phyloP scores from a whole-genome alignment of 305 asterid genomes.

The Fraxinus xanthoxyloides region DNA sequence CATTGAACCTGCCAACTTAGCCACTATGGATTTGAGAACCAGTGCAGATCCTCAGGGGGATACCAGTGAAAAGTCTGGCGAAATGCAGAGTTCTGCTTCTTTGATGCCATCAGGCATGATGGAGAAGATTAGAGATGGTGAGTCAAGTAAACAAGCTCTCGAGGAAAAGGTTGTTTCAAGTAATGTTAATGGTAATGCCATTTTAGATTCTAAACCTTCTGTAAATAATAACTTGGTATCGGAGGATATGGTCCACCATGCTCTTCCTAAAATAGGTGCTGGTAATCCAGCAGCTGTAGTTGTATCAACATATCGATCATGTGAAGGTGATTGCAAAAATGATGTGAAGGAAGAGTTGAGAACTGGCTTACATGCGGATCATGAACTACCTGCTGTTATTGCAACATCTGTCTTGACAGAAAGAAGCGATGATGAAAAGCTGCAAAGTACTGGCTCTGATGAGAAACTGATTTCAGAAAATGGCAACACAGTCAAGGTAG shows the following conservation, averaged over 20 bases:
- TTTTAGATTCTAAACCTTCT: constrained; percentile 21
- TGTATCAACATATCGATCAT: constrained; percentile 20
- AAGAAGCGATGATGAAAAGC: constrained; percentile 19
- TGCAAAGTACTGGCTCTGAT: constrained; percentile 14
- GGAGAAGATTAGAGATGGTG: constrained; percentile 31
- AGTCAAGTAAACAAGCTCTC: constrained; percentile 23
- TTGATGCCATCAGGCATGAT: constrained; percentile 19
- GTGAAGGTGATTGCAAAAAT: constrained; percentile 30
- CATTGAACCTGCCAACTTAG: constrained; percentile 1
- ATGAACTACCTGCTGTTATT: constrained; percentile 12
- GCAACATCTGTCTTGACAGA: constrained; percentile 16
- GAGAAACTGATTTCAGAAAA: constrained; percentile 21
- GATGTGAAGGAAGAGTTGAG: constrained; percentile 21
- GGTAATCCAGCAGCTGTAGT: constrained; percentile 24
- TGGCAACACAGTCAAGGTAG: constrained; percentile 9
- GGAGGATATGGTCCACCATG: constrained; percentile 24
- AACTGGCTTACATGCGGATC: constrained; percentile 12
- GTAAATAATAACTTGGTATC: constrained; percentile 17
- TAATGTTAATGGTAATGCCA: constrained; percentile 11
- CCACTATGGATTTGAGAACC: constrained; percentile 14
- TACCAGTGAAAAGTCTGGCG: constrained; percentile 30
- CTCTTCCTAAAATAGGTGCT: constrained; percentile 24
- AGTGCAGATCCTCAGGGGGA: constrained; percentile 18
- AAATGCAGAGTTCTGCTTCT: constrained; percentile 27
- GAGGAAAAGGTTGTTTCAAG: constrained; percentile 27